These are phyloP conservation scores for Solanum medicagineum DNA, from an alignment of 257 asterid species.

Conservation along the genomic window DNA sequence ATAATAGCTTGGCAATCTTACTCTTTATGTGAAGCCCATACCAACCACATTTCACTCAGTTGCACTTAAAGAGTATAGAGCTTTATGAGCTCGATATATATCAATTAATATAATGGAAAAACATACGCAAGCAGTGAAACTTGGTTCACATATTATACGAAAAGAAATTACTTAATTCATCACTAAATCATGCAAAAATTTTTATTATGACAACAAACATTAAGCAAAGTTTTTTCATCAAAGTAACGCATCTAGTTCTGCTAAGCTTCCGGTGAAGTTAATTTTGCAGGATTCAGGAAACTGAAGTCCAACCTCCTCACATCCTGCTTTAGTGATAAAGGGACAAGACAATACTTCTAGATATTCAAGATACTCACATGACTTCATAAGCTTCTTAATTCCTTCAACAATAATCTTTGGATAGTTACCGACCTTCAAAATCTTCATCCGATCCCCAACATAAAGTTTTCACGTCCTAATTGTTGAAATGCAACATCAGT, in stretches of 20 bases:
- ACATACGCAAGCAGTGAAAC: too few species aligned
- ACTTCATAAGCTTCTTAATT: slow-evolving; percentile 37
- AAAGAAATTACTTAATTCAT: too few species aligned
- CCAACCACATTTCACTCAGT: too few species aligned
- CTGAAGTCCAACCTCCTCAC: slow-evolving; percentile 61
- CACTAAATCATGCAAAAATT: too few species aligned
- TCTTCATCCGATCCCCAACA: slow-evolving; percentile 29
- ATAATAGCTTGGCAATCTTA: too few species aligned
- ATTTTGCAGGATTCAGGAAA: slow-evolving; percentile 66
- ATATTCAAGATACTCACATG: slow-evolving; percentile 60
- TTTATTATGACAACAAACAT: too few species aligned
- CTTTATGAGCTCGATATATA: too few species aligned
- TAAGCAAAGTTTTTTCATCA: slow-evolving; percentile 1
- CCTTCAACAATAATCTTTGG: slow-evolving; percentile 71
- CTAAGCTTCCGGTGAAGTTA: slow-evolving; percentile 62
- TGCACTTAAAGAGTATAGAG: too few species aligned
- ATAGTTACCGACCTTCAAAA: slow-evolving; percentile 67
- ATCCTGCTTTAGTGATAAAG: slow-evolving; percentile 43
- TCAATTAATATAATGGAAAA: too few species aligned
- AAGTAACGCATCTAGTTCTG: slow-evolving; percentile 56
- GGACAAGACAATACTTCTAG: slow-evolving; percentile 86
- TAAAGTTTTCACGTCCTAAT: slow-evolving; percentile 28
- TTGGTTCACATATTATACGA: too few species aligned
- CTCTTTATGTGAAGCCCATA: too few species aligned
- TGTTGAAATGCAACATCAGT: slow-evolving; percentile 73